A percentile compares a stretch with the other conserved stretches of the same genome.
These are phyloP conservation scores for Stentor roeselii DNA, from an alignment of 73 alveolate species.

Conservation along the genomic window DNA sequence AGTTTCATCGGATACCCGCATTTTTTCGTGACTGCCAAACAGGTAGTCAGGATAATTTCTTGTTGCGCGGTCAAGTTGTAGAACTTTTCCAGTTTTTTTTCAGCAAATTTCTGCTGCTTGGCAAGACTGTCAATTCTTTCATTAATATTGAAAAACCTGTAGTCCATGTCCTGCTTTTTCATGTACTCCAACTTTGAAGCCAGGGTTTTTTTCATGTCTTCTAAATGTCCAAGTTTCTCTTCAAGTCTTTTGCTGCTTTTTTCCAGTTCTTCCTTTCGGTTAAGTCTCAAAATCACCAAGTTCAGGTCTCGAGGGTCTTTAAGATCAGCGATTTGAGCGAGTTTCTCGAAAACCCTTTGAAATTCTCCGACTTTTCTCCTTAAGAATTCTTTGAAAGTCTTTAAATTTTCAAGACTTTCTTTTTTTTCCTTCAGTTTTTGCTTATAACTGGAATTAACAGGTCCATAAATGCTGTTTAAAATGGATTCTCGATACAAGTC, in stretches of 20 bases:
- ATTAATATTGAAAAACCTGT: no score
- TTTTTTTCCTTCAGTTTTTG: neutral
- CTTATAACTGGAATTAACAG: neutral
- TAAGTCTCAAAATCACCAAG: neutral
- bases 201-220: neutral
- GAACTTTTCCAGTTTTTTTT: neutral
- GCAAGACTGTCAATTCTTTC: neutral
- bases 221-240: neutral
- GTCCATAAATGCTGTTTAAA: neutral
- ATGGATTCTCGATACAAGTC: conserved; percentile 33
- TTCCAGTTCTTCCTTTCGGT: neutral
- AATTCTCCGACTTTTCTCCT: neutral
- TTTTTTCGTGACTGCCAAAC: neutral
- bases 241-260: neutral
- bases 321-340: neutral
- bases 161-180: neutral
- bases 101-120: neutral
- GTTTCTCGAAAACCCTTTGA: neutral
- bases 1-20: neutral
- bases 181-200: neutral
- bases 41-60: neutral
- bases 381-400: neutral
- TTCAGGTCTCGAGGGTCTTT: neutral
- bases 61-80: neutral
- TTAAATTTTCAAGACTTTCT: no score